Evolutionary conservation across 164 flowering plant genomes (phyloP), one percentile per base, ranked within the genome.

Genomic region (Aristolochia californica): DNA sequence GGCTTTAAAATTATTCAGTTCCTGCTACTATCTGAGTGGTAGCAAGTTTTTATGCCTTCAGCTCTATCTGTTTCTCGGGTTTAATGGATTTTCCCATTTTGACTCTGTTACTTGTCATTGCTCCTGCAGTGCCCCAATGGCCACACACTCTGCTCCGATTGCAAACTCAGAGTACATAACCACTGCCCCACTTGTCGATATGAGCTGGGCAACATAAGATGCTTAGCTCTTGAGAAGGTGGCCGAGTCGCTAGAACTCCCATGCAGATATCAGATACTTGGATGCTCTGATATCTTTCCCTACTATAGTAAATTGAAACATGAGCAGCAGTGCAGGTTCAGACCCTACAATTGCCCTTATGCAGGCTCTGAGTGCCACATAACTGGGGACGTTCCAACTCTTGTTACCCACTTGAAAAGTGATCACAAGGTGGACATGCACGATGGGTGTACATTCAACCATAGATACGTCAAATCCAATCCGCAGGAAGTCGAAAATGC

Each of bases 381-480:
- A 34, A 75, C 78, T 40, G 88, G 88, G 54, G 86, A 79, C 58
- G 80, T 82, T 26, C 77, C 75, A 9, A 45, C 65, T 45, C 84
- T 85, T 48, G 76, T 82, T 13, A 43, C 55, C 53, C 95, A 87
- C 65, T 77, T 87, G 52, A 83, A 77, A 72, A 65, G 72, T 58
- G 84, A 80, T 61, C 90, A 87, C 74, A 79, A 80, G 48, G 88
- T 85, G 54, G 91, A 85, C 67, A 82, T 79, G 91, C 91, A 85
- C 49, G 77, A 76, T 61, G 91, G 88, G 9, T 75, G 73, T 62
- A 80, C 80, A 22, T 84, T 84, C 61, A 84, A 77, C 67, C 91
- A 82, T 66, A 63, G 85, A 52, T 84, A 84, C 62, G 87, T 84
- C 48, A 82, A 84, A 63, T 66, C 82, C 38, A 76, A 82, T 66